Base-by-base conservation (phyloP, 2,329 filamentous ascomycete species). In the Claviceps paspali region DNA sequence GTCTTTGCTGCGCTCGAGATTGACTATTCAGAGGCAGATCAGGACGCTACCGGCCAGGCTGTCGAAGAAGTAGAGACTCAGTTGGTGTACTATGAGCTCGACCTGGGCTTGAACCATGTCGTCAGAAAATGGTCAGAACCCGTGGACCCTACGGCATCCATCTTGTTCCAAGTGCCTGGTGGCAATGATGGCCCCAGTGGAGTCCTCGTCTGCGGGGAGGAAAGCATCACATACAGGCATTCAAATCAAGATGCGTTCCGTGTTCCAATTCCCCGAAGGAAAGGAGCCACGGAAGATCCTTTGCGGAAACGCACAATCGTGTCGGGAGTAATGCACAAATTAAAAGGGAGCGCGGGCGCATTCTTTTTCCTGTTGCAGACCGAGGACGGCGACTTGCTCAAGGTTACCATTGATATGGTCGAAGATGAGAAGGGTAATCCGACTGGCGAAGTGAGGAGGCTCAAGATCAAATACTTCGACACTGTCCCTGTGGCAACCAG, bases 381-480 rank as follows among this genome's bases (percentile, higher is more conserved):
- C 1, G 91, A 98, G 40, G 92, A 98, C 55, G 91, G 91, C n/a
- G 92, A 98, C 56, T 67, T 98, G 6, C 96, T 98, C 70, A 96
- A 96, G 56, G 73, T 96, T 35, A 95, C 81, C 1, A 77, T 98
- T 42, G 86, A 95, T 45, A 88, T 95, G 77, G 70, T 78, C 8
- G 80, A 87, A 47, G 83, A 93, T 48, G 73, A 79, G 1, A 73
- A 82, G 33, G 84, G 81, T 10, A 78, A 84, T 41, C 67, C 79
- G 1, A 88, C 82, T 1, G 81, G 82, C 22, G 83, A 91, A 52
- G 87, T 96, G 2, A 74, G 73, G 49, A 71, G 78, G 41, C 64
- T 98, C 40, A 91, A 85, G 56, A 83, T 99, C 60, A 95, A 95
- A 56, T 98, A 96, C 58, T 98, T 96, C 49, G 91, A 98, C 51